Base-by-base conservation (phyloP, 2,329 filamentous ascomycete species). In the Trichoderma arundinaceum region DNA sequence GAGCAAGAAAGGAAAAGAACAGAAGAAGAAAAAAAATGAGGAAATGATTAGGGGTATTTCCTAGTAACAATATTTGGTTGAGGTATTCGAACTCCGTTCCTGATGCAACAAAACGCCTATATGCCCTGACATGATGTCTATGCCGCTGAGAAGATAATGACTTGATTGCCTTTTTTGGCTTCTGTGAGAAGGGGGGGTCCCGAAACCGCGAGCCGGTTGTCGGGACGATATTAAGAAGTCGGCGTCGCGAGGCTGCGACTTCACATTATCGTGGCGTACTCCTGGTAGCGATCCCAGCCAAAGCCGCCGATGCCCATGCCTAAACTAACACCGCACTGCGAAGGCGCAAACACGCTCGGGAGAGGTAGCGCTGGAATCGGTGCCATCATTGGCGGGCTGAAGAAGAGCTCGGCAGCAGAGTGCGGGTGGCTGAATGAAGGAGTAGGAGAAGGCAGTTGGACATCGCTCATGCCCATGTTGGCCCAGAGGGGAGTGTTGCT, bases 181-280 rank as follows among this genome's bases (percentile, higher is more conserved):
- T 15, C 48, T n/a, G 13, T 15, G 48, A 33, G 22, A 48, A 28
- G 15, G 33, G 59, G 59, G 48, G 19, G 52, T 19, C 60, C 35
- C 51, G 59, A 44, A 64, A 58, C 54, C 65, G 52, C 52, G 22
- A 33, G 32, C 32, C 38, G 59, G 65, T 41, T 63, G 67, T 66
- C 69, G 71, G 72, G 53, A 72, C 73, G 72, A 71, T 73, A 76
- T 78, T 76, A 79, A 72, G 79, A 79, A 73, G 80, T 82, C 70
- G 81, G 83, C 72, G 80, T 80, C 75, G 78, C 78, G 72, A 81
- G 80, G 74, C 74, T 87, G 84, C 79, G 22, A 87, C 86, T 84
- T 91, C 91, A 97, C 83, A 96, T 96, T 71, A 90, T 93, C 69
- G 92, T 89, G 71, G 92, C 86, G 77, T 94, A 96, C 78, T 94